Base-by-base conservation (phyloP, 345 rosid species). In the Euphorbia peplus region DNA sequence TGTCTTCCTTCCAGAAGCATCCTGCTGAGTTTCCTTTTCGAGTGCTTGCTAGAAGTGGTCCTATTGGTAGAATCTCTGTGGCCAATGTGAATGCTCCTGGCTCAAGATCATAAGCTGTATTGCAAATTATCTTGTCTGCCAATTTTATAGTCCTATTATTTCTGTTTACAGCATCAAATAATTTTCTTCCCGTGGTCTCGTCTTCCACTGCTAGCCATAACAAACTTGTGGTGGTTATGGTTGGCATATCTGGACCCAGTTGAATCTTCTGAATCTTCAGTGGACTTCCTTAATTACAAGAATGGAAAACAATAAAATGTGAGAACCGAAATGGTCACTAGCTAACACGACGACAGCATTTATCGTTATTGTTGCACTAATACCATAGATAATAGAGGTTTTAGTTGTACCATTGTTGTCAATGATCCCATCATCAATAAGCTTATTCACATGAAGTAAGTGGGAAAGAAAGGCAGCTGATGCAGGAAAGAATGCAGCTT, bases 391-490 rank as follows among this genome's bases (percentile, higher is more conserved):
- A 16, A 58, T 16, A 5, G 18, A 44, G 21, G 8, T n/a, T 5
- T 2, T 32, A 32, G 6, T 39, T 52, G 72, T 48, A 83, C 86
- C 88, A 26, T 79, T 75, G 1, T 70, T 25, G 24, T 84, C 85
- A 7, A 84, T 81, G 26, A 80, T 54, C 54, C 85, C 87, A 63
- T 82, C 83, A 26, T 79, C 73, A 51, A 84, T 60, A 37, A 82
- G 58, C 73, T 81, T 79, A 12, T 67, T 76, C 39, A 79, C 68
- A 24, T 73, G 64, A 25, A 82, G 69, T 19, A 25, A 18, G 51
- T 69, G 22, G 51, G 62, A 72, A 76, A 84, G 63, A 19, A 56
- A 63, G 18, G 79, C 72, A 50, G 82, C 76, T 0, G 90, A 69
- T 1, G 79, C 76, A 0, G 88, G 78, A 58, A 83, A 82, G 24